These are phyloP conservation scores for Neurospora sp. DNA, from an alignment of 2,329 filamentous ascomycete species.

Conservation along the genomic window DNA sequence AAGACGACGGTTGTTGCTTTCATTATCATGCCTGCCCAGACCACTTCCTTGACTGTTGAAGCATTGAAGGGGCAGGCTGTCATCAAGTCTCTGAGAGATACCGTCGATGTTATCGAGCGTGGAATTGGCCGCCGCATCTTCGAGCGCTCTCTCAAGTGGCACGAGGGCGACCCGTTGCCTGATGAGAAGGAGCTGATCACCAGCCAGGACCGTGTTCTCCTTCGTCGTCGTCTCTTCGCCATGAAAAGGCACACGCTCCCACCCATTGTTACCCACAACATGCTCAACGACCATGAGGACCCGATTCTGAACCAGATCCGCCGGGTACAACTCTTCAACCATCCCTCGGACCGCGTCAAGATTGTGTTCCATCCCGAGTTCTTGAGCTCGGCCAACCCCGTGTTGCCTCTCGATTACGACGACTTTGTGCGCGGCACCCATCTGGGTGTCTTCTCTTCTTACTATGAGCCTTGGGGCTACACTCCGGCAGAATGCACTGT, in stretches of 20 bases:
- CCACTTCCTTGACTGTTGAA: constrained; percentile 87
- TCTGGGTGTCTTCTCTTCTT: constrained; percentile 89
- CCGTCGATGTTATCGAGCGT: constrained; percentile 82
- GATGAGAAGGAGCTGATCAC: constrained; percentile 96
- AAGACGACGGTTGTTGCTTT: constrained; percentile 95
- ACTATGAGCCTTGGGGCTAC: constrained; percentile 99
- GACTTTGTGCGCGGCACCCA: constrained; percentile 97
- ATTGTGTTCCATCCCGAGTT: constrained; percentile 98
- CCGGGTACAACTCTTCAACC: constrained; percentile 93
- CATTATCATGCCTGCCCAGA: constrained; percentile 97
- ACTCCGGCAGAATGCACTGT: constrained; percentile 97
- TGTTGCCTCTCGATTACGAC: constrained; percentile 92
- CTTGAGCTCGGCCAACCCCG: constrained; percentile 88
- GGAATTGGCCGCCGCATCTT: constrained; percentile 91
- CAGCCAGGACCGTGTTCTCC: constrained; percentile 80
- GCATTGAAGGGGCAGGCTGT: constrained; percentile 94
- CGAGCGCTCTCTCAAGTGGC: constrained; percentile 89
- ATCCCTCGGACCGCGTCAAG: constrained; percentile 90
- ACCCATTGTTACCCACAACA: constrained; percentile 97
- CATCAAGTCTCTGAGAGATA: constrained; percentile 91
- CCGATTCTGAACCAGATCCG: constrained; percentile 94
- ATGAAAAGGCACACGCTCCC: constrained; percentile 90
- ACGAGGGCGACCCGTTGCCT: constrained; percentile 84
- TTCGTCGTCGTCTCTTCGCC: constrained; percentile 84
- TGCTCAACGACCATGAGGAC: constrained; percentile 88